Conservation (phyloP, 371 early-diverging fungal genomes). For the Mortierella sp. region DNA sequence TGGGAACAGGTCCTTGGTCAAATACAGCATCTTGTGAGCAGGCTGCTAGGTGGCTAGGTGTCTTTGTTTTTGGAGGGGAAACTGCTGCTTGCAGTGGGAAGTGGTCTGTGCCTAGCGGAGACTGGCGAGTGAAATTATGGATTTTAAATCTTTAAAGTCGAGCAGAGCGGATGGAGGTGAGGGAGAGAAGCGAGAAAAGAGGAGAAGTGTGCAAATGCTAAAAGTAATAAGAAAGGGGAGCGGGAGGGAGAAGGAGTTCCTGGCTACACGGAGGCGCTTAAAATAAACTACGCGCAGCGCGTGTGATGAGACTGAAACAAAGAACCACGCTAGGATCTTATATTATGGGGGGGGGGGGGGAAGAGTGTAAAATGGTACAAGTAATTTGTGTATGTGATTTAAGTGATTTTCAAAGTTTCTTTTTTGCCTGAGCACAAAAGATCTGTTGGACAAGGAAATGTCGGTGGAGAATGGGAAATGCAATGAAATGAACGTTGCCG, state of each 20-base stretch:
- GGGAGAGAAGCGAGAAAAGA: neutral
- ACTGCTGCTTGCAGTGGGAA: neutral
- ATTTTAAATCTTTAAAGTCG: too few species aligned
- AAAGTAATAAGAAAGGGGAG: slow-evolving; percentile 3
- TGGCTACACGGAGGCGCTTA: slow-evolving; percentile 9
- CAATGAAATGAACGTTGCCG: slow-evolving; percentile 3
- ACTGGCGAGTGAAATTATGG: too few species aligned
- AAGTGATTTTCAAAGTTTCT: neutral
- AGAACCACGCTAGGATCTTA: neutral
- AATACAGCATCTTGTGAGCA: slow-evolving; percentile 68
- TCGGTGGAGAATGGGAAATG: neutral
- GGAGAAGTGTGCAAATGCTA: neutral
- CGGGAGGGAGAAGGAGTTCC: slow-evolving; percentile 4
- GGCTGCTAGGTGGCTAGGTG: neutral
- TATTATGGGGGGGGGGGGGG: neutral
- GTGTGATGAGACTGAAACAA: slow-evolving; percentile 4
- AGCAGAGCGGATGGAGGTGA: neutral
- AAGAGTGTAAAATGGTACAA: neutral
- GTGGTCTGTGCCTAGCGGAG: neutral
- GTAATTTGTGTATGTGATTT: neutral
- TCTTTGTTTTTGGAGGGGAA: neutral
- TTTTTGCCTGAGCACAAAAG: neutral
- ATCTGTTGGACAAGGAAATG: neutral
- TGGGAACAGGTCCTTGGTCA: slow-evolving; percentile 75
- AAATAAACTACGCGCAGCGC: slow-evolving; percentile 2